Percentiles rank a stretch among this genome's conserved stretches.
Conservation (phyloP, 106 monocot genomes). For the Agapanthus africanus region DNA sequence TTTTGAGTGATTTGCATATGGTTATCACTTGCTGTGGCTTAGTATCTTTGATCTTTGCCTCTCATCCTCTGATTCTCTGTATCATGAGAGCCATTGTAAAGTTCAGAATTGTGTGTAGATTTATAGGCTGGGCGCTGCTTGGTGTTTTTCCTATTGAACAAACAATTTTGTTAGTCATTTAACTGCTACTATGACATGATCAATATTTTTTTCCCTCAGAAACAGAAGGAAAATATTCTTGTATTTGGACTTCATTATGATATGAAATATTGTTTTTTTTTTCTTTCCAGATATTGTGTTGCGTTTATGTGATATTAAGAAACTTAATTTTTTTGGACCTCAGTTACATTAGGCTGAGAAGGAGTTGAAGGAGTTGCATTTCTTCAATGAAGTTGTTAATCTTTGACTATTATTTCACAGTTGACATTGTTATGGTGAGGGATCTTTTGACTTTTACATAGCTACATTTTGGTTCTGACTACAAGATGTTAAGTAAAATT, state of each 20-base stretch:
- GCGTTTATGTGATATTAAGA: background rate
- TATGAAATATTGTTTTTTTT: background rate
- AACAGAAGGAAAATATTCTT: background rate
- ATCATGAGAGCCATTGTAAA: background rate
- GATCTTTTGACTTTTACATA: too few species aligned
- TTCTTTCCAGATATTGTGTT: too few species aligned
- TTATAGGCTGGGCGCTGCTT: background rate
- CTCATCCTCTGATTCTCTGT: background rate
- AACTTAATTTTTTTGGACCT: background rate
- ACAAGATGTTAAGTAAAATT: too few species aligned
- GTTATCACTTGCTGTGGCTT: too few species aligned
- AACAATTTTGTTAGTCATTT: background rate
- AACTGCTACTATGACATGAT: background rate
- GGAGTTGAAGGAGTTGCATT: background rate
- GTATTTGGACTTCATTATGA: background rate
- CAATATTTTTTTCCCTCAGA: background rate
- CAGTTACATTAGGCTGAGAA: background rate
- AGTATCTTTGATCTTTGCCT: too few species aligned
- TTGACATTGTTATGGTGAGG: too few species aligned
- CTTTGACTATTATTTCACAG: background rate
- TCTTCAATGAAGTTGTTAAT: background rate
- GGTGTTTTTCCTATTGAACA: background rate
- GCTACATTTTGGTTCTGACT: too few species aligned
- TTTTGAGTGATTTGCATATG: slow-evolving; percentile 18
- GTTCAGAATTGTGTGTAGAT: slow-evolving; percentile 2